Evolutionary conservation across 805 yeast genomes (phyloP).

Genomic region (Kodamaea laetipori): DNA sequence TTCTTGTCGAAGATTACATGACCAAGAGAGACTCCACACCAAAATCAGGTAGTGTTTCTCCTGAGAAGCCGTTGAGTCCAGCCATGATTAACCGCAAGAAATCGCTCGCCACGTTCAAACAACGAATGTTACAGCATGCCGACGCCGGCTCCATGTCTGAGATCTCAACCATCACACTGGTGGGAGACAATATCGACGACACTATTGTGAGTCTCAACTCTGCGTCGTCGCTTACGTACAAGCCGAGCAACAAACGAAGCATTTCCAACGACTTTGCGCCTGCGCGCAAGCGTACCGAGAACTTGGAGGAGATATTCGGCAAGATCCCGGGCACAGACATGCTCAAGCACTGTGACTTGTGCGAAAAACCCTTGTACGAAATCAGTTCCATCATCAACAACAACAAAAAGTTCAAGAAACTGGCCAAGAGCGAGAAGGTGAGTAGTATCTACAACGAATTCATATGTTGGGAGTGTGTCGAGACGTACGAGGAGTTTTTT

Average conservation of each 20-base stretch:
- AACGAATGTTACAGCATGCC: conserved; percentile 13
- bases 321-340: conserved; percentile 40
- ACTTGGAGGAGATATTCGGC: conserved; percentile 41
- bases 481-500: conserved; percentile 53
- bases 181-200: conserved; percentile 10
- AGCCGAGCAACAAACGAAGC: conserved; percentile 15
- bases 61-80: too few relatives aligned
- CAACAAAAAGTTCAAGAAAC: conserved; percentile 18
- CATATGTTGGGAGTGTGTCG: conserved; percentile 64
- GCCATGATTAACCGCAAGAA: conserved; percentile 28
- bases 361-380: conserved; percentile 71
- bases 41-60: too few relatives aligned
- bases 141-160: conserved; percentile 14
- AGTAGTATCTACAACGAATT: conserved; percentile 48
- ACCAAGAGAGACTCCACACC: conserved; percentile 11
- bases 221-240: not conserved
- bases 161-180: conserved; percentile 13
- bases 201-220: conserved; percentile 8
- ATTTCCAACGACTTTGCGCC: conserved; percentile 13
- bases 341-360: conserved; percentile 60
- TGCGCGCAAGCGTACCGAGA: conserved; percentile 18
- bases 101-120: conserved; percentile 43
- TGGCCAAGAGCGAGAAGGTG: conserved; percentile 18
- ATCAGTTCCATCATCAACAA: conserved; percentile 44
- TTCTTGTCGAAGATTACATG: conserved; percentile 60